Conservation (phyloP, 2,329 filamentous ascomycete genomes). For the Didymella lethalis region DNA sequence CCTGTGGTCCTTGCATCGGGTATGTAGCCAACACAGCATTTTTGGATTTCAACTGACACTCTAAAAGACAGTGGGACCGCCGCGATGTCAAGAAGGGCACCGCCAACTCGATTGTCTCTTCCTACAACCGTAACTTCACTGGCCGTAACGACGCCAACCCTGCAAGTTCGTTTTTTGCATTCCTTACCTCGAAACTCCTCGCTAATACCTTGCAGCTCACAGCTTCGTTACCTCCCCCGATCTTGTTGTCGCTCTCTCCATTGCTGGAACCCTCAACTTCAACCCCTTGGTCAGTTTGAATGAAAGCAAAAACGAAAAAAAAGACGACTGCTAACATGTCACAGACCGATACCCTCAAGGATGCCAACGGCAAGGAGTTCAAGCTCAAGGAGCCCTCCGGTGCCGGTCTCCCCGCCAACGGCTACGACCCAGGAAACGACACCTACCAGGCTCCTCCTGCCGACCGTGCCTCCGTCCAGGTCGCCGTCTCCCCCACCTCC, state of each 20-base stretch:
- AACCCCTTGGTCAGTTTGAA: conserved; percentile 67
- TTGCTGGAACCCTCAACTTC: conserved; percentile 87
- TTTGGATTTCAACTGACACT: conserved; percentile 8
- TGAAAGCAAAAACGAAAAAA: no score
- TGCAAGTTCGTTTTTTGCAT: neutral
- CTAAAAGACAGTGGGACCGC: conserved; percentile 81
- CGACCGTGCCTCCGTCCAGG: conserved; percentile 75
- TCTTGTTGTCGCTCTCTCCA: conserved; percentile 83
- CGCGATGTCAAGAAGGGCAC: conserved; percentile 93
- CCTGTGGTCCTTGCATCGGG: conserved; percentile 71
- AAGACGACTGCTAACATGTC: neutral
- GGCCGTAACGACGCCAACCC: conserved; percentile 97
- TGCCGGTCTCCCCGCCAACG: conserved; percentile 77
- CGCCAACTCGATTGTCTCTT: conserved; percentile 95
- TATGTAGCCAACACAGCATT: conserved; percentile 7
- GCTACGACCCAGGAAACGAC: conserved; percentile 90
- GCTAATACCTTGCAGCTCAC: conserved; percentile 67
- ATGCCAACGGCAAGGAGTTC: conserved; percentile 97
- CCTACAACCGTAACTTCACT: conserved; percentile 99
- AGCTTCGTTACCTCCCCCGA: conserved; percentile 93
- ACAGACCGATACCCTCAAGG: conserved; percentile 79
- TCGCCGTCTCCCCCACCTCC: conserved; percentile 85
- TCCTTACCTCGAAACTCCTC: no score
- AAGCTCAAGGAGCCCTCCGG: conserved; percentile 81
- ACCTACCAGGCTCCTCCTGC: conserved; percentile 95